Percentiles rank a stretch among this genome's conserved stretches.
These are phyloP conservation scores for Tulasnella sp. DNA, from an alignment of 768 basidiomycete species.

Conservation along the genomic window DNA sequence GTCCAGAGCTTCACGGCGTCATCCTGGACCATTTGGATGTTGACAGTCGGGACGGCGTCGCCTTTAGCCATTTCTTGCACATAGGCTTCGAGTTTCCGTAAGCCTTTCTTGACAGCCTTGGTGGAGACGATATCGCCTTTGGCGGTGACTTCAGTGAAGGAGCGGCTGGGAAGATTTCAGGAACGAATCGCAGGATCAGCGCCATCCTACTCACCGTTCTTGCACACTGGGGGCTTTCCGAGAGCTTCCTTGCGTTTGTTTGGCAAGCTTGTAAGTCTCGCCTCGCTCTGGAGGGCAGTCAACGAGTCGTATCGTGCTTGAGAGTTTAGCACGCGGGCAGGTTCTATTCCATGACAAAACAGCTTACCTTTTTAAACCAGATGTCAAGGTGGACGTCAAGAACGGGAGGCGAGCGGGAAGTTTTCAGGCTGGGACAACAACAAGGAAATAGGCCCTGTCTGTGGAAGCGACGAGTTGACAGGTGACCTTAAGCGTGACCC, in stretches of 20 bases:
- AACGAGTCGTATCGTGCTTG: slow-evolving; percentile 65
- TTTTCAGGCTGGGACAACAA: slow-evolving; percentile 96
- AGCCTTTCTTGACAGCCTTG: slow-evolving; percentile 91
- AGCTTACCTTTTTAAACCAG: slow-evolving; percentile 96
- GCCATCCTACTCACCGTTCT: slow-evolving; percentile 64
- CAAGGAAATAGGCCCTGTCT: slow-evolving; percentile 91
- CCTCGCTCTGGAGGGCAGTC: slow-evolving; percentile 71
- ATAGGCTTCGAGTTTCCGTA: slow-evolving; percentile 95
- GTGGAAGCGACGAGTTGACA: slow-evolving; percentile 84
- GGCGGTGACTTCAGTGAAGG: slow-evolving; percentile 84
- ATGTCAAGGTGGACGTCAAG: slow-evolving; percentile 90
- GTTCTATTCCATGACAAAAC: slow-evolving; percentile 14
- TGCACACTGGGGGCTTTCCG: slow-evolving; percentile 79
- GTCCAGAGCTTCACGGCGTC: slow-evolving; percentile 96
- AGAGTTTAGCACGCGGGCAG: slow-evolving; percentile 7
- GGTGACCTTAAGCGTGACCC: slow-evolving; percentile 99
- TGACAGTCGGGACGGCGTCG: slow-evolving; percentile 76
- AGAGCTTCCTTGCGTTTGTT: slow-evolving; percentile 84
- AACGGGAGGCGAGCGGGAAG: slow-evolving; percentile 93
- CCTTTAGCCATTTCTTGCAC: slow-evolving; percentile 98
- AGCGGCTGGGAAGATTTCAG: slow-evolving; percentile 86
- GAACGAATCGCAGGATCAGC: slow-evolving; percentile 8
- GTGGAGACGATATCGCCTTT: slow-evolving; percentile 93
- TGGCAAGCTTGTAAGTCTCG: slow-evolving; percentile 86
- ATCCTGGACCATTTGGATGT: slow-evolving; percentile 96